Base-by-base conservation (phyloP, 306 rosid species). In the Glycine latifolia region DNA sequence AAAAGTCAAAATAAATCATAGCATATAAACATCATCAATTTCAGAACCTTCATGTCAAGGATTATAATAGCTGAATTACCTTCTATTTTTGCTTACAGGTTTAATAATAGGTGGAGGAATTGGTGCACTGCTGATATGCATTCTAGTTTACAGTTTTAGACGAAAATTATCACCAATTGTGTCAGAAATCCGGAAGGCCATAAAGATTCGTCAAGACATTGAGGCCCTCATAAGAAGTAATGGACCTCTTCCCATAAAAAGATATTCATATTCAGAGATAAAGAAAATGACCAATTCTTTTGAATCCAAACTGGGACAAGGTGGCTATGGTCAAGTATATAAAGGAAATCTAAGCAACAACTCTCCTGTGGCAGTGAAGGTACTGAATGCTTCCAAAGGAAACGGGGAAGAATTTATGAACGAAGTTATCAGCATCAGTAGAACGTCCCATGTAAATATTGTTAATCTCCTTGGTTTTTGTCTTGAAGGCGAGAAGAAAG, bases 361-460 rank as follows among this genome's bases (percentile, higher is more conserved):
- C 7, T 17, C 62, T 20, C 63, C 4, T 8, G 87, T 87, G 20
- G 91, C 91, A 0, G 92, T 85, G 26, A 89, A 89, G 83, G 12
- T 89, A 12, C 61, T 85, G 43, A 85, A 79, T 4, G 71, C 79
- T 61, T 83, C 90, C 53, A 83, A 79, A 67, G 89, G 83, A 7
- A 75, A 81, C 4, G 87, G 89, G 0, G 77, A 87, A 75, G 92
- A 85, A 16, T 87, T 89, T 15, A 55, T 89, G 44, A 89, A 87
- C 4, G 90, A 89, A 85, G 86, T 89, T 50, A 73, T 73, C 2
- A 87, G 87, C 81, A 87, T 90, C 2, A 68, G 89, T 3, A 86
- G 86, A 84, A 89, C 92, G 37, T 89, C 88, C 2, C 92, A 89
- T 41, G 88, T 89, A 1, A 89, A 89, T 46, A 52, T 89, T 76